Evolutionary conservation across 805 yeast genomes (phyloP), one percentile per base, ranked within the genome.

Genomic region (Candida bentonensis): DNA sequence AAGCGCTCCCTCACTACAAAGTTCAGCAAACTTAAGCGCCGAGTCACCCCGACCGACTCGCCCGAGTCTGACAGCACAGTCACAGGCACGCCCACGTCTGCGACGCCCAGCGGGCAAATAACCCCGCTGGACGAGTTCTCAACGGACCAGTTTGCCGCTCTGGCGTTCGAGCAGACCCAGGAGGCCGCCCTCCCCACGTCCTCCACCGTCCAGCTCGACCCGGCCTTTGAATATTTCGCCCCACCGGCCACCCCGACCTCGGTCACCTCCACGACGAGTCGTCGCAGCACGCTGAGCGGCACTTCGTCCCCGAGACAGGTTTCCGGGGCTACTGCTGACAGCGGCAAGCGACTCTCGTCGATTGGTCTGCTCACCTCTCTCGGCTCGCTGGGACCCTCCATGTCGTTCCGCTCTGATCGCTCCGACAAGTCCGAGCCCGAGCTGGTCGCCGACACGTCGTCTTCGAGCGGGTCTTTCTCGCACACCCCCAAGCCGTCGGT

Each of bases 241-340:
- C 36, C 36, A 17, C 36, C 36, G 5, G 17, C 36, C 7, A 30
- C 36, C 7, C 36, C 36, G 20, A 11, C 36, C 13, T 30, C 36
- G 7, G 17, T 30, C 36, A 30, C 36, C 17, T 30, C 36, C 5
- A 30, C 17, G 17, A 25, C 11, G 11, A 25, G 27, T 25, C 36
- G 36, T 17, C 36, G 36, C 17, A 30, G 36, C 36, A 30, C 36
- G 36, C 36, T 30, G 17, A 30, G 36, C 36, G 36, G 36, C 36
- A 5, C 17, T 7, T 30, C 36, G 36, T n/a, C 17, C 20, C 11
- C 11, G 17, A 9, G 17, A 17, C 17, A 11, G 36, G 5, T 9
- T 7, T 11, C 17, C 20, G n/a, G n/a, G n/a, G n/a, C n/a, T n/a
- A n/a, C n/a, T n/a, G n/a, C n/a, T n/a, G n/a, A n/a, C n/a, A n/a